Percentiles rank a stretch among this genome's conserved stretches.
These are phyloP conservation scores for Apostasia shenzhenica DNA, from an alignment of 106 monocot genomes.

Conservation along the genomic window DNA sequence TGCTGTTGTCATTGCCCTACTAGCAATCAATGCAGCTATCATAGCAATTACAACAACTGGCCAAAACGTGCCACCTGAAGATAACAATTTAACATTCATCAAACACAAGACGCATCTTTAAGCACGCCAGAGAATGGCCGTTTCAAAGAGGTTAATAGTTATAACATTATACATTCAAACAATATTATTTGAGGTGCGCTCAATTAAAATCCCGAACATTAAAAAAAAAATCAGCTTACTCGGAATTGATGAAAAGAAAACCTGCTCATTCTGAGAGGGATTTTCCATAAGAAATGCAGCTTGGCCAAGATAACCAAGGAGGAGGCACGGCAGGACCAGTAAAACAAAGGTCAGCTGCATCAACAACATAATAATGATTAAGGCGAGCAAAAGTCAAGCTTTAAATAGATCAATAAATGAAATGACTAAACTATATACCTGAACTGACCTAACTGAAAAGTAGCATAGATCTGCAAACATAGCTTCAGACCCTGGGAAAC, in stretches of 20 bases:
- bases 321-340: slow-evolving; percentile 92
- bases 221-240: slow-evolving; percentile 31
- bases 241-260: slow-evolving; percentile 92
- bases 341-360: slow-evolving; percentile 82
- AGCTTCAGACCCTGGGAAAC: slow-evolving; percentile 80
- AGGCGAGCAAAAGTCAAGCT: neutral
- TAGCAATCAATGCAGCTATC: slow-evolving; percentile 87
- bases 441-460: slow-evolving; percentile 93
- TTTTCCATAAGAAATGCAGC: slow-evolving; percentile 94
- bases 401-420: neutral
- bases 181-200: too few species aligned
- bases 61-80: slow-evolving; percentile 72
- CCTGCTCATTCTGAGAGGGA: slow-evolving; percentile 49
- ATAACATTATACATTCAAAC: too few species aligned
- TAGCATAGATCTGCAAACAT: slow-evolving; percentile 99
- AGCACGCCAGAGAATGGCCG: neutral
- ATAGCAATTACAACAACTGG: slow-evolving; percentile 71
- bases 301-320: slow-evolving; percentile 93
- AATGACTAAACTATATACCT: slow-evolving; percentile 36
- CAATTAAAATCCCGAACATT: too few species aligned
- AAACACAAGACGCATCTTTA: neutral
- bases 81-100: slow-evolving; percentile 9
- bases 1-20: slow-evolving; percentile 89
- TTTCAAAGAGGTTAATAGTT: neutral
- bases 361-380: slow-evolving; percentile 1